Evolutionary conservation across 2,329 filamentous ascomycete species (phyloP), one percentile per base, ranked within the genome.

Genomic region (Aureobasidium leucospermi): DNA sequence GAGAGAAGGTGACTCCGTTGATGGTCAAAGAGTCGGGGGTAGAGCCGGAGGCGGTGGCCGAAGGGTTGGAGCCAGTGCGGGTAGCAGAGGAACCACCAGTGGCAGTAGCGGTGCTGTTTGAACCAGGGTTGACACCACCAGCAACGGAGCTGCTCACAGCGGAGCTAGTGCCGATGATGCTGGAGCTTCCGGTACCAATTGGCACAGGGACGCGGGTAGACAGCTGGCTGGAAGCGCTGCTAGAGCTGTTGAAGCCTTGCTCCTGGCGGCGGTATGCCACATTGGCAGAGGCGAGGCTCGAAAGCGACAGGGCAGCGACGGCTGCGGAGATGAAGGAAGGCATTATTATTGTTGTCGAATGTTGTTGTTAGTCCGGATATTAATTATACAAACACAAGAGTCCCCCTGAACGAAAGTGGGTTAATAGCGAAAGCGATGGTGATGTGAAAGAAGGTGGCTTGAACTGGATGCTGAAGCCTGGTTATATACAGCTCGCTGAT

Each of bases 301-400:
- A 58, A 41, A 58, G 55, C 55, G 55, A 58, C 32, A 58, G 34
- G 4, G 55, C 55, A 58, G 55, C 55, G n/a, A 58, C 23, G 36
- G 55, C 55, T 58, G 55, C 55, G 28, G 55, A 58, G 32, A 58
- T 39, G 43, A 58, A 47, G 4, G 55, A 47, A 48, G 43, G 42
- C 55, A 58, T 58, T 48, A 4, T 56, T 36, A 31, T 56, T 38
- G 41, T 56, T 28, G 29, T 45, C 38, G 28, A 16, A 23, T 53
- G 39, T 46, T 46, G 31, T 46, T 28, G 11, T 56, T 56, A 56
- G 39, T 56, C 29, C 13, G n/a, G 28, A 28, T 34, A 56, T 56
- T 56, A 56, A 15, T 29, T 56, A 46, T 56, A 56, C 52, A 58
- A 58, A 48, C 42, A 43, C 42, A 43, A 39, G 47, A 49, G 43